A percentile compares a stretch with the other conserved stretches of the same genome.
Evolutionary conservation across 2,329 filamentous ascomycete species (phyloP).

Genomic region (Arachnomyces sp.): DNA sequence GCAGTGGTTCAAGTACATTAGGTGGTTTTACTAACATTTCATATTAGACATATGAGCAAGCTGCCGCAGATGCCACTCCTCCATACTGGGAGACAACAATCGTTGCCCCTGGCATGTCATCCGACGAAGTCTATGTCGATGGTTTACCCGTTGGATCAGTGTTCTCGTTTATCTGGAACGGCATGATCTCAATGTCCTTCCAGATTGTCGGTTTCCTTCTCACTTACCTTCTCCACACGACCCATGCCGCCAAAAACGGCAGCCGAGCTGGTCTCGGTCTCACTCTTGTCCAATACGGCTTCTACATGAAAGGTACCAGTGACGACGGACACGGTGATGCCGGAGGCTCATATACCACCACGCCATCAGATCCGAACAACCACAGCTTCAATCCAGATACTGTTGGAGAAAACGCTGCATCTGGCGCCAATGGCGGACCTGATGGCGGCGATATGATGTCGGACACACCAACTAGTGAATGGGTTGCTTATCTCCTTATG

Average conservation of each 20-base stretch:
- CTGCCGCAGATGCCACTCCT: conserved; percentile 87
- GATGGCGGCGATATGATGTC: conserved; percentile 35
- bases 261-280: conserved; percentile 90
- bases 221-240: conserved; percentile 95
- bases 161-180: conserved; percentile 70
- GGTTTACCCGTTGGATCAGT: conserved; percentile 84
- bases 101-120: conserved; percentile 81
- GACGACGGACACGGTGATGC: conserved; percentile 34
- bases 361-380: conserved; percentile 78
- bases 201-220: conserved; percentile 94
- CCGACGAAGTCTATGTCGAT: conserved; percentile 93
- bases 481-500: conserved; percentile 89
- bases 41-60: conserved; percentile 87
- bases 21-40: conserved; percentile 27
- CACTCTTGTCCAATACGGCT: conserved; percentile 92
- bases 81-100: conserved; percentile 99
- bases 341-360: conserved; percentile 38
- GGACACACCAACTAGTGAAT: conserved; percentile 68
- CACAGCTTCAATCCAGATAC: conserved; percentile 76
- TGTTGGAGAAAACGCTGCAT: conserved; percentile 44
- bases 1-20: neutral
- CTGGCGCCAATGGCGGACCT: conserved; percentile 11
- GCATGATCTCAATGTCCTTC: conserved; percentile 97
- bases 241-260: conserved; percentile 95
- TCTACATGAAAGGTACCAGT: conserved; percentile 72